These are phyloP conservation scores for Poronia punctata DNA, from an alignment of 495 filamentous ascomycete genomes.

Conservation along the genomic window DNA sequence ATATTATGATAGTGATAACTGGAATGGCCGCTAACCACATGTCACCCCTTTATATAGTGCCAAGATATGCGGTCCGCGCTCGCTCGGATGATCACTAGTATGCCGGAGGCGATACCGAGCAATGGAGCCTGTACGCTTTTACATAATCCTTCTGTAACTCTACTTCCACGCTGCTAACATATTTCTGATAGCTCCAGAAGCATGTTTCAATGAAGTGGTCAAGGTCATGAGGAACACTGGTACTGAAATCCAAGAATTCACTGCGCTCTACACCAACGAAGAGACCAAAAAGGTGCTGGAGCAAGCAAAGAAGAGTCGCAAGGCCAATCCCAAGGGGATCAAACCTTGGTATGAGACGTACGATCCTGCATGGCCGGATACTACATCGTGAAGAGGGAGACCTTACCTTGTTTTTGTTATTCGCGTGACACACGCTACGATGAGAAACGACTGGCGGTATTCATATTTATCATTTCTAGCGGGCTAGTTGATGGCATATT, in stretches of 20 bases:
- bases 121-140: conserved; percentile 1
- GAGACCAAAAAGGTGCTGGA: conserved; percentile 36
- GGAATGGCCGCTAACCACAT: background rate
- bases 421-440: no score
- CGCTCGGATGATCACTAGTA: conserved; percentile 6
- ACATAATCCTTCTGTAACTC: background rate
- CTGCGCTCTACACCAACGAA: conserved; percentile 28
- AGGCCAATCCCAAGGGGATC: conserved; percentile 40
- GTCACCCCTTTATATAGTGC: conserved; percentile 7
- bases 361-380: conserved; percentile 41
- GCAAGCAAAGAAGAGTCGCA: conserved; percentile 36
- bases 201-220: conserved; percentile 19
- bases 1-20: background rate
- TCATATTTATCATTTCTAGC: no score
- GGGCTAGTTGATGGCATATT: background rate
- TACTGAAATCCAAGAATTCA: conserved; percentile 38
- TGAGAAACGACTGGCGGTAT: no score
- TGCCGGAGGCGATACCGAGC: conserved; percentile 4
- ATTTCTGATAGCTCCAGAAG: conserved; percentile 18
- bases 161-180: conserved; percentile 28
- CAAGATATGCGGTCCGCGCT: conserved; percentile 8
- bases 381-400: conserved; percentile 1
- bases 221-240: conserved; percentile 30
- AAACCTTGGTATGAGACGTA: conserved; percentile 43
- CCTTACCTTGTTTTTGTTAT: background rate